phyloP scores from a whole-genome alignment of 78 protist genomes.

The Dictyostelium capitatum region DNA sequence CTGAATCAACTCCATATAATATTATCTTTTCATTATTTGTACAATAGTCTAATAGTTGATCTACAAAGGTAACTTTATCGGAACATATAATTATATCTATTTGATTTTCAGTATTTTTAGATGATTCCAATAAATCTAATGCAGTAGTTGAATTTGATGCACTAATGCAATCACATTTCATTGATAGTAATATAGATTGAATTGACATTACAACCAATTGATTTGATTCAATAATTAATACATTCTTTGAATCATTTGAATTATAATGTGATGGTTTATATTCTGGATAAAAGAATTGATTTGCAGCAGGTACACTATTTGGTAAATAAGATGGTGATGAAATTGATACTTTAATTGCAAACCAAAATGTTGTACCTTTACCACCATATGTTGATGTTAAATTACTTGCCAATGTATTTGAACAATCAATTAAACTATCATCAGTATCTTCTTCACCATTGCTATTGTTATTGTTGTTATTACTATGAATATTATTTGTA shows the following conservation, averaged over 20 bases:
- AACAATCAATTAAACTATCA: conserved; percentile 46
- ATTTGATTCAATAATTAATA: conserved; percentile 30
- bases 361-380: conserved; percentile 62
- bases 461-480: too few relatives aligned
- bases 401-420: conserved; percentile 7
- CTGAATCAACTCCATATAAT: conserved; percentile 30
- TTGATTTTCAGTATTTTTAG: not conserved
- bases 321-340: conserved; percentile 59
- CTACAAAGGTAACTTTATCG: not conserved
- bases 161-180: conserved; percentile 29
- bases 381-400: conserved; percentile 14
- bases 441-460: conserved; percentile 34
- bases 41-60: not conserved
- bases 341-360: conserved; percentile 28
- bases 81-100: conserved; percentile 19
- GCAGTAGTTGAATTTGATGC: conserved; percentile 7
- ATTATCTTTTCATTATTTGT: conserved; percentile 14
- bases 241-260: not conserved
- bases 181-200: not conserved
- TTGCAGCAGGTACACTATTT: conserved; percentile 61
- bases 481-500: not conserved
- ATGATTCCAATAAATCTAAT: not conserved
- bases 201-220: conserved; percentile 33
- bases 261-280: conserved; percentile 13
- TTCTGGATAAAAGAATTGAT: conserved; percentile 69